Evolutionary conservation across 108 stramenopile species (phyloP), one percentile per base, ranked within the genome.

Genomic region (Cylindrotheca fusiformis): DNA sequence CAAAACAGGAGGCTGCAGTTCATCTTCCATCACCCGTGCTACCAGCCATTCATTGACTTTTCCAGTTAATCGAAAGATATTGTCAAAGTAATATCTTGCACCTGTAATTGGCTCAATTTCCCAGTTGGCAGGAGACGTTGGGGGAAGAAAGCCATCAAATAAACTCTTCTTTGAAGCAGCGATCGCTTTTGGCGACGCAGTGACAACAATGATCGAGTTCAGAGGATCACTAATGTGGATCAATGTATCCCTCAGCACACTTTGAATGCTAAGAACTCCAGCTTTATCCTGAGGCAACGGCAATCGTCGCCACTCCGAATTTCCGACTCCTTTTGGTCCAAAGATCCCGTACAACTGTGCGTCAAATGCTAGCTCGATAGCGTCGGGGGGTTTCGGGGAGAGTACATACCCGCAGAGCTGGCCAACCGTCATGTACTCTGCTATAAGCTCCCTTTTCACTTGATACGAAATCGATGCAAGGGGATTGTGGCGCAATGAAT

Each of bases 321-420:
- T 45, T 17, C 76, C 86, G 24, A 91, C 72, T 14, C 82, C 82
- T 30, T 60, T 67, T 19, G 58, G 59, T 17, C 74, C 80, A 6
- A 63, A 71, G n/a, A 86, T 32, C 3, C 86, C 89, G 65, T 79
- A 90, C 32, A 72, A 41, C 32, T 74, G 78, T 21, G 84, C 83
- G 59, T 91, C 90, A 24, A 86, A 69, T n/a, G 90, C 84, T 5
- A 91, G 72, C 52, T 87, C 80, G 28, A 91, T 72, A 0, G 84
- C 85, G 78, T 91, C 90, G 0, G 90, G 79, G 3, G 90, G 78
- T 18, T 86, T 59, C 20, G 86, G 86, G 1, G 83, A 74, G 31
- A 88, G 66, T 24, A 74, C 33, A 56, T 83, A 85, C 20, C 90
- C 90, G 69, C 85, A 77, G 12, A 91, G 60, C 45, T 76, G 72